These are phyloP conservation scores for Remersonia thermophila DNA, from an alignment of 2,329 filamentous ascomycete genomes.

Conservation along the genomic window DNA sequence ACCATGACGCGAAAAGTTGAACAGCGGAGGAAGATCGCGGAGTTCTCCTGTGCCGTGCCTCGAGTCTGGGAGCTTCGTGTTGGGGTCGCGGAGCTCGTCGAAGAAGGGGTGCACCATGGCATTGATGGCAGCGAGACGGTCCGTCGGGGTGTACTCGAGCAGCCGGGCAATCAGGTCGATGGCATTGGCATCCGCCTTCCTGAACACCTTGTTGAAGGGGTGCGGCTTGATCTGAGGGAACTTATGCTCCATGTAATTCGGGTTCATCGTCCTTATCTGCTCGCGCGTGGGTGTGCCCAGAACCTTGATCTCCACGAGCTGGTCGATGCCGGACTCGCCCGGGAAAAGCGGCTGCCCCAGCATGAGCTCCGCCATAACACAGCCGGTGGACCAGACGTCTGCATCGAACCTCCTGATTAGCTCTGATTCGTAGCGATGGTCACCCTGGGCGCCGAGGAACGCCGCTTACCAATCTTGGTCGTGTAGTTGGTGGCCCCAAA, in stretches of 20 bases:
- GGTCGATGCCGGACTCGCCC: constrained; percentile 95
- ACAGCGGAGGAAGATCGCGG: constrained; percentile 75
- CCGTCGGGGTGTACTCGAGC: constrained; percentile 93
- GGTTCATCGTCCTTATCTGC: constrained; percentile 99
- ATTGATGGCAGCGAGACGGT: constrained; percentile 83
- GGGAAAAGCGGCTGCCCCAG: constrained; percentile 95
- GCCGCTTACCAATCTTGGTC: constrained; percentile 97
- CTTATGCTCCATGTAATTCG: constrained; percentile 99
- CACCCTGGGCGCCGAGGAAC: too few relatives aligned
- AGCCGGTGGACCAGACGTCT: constrained; percentile 99
- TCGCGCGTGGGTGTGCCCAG: constrained; percentile 91
- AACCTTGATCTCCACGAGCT: constrained; percentile 98
- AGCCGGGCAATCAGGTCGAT: constrained; percentile 91
- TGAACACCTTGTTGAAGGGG: constrained; percentile 98
- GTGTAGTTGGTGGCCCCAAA: constrained; percentile 99
- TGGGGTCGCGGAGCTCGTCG: constrained; percentile 87
- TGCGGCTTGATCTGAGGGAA: constrained; percentile 99
- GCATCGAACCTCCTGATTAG: too few relatives aligned
- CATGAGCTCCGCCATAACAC: constrained; percentile 99
- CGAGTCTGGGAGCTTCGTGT: constrained; percentile 83
- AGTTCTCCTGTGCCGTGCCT: constrained; percentile 71
- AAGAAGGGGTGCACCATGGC: constrained; percentile 99
- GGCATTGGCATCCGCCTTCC: constrained; percentile 83
- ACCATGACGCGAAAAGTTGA: constrained; percentile 93
- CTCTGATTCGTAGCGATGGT: too few relatives aligned